Conservation (phyloP, 2,329 filamentous ascomycete species). For the Cryphonectria japonica region DNA sequence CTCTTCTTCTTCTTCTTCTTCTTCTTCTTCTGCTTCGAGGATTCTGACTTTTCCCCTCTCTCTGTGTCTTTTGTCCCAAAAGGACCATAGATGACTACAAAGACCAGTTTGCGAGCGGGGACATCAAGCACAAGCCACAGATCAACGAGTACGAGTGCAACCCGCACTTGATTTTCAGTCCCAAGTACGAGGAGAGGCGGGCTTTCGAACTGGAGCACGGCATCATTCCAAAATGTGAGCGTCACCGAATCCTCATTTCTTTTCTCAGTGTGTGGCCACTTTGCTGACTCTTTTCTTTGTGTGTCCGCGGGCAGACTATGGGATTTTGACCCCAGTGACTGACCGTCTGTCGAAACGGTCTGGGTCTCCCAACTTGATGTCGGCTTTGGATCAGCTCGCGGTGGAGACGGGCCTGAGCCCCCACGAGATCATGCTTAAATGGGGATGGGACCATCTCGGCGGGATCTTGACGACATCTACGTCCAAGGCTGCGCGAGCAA, state of each 20-base stretch:
- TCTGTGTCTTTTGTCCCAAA: neutral
- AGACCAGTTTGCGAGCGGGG: slow-evolving; percentile 6
- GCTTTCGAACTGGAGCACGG: slow-evolving; percentile 13
- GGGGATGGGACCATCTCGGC: slow-evolving; percentile 9
- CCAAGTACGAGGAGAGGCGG: neutral
- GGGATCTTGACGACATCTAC: slow-evolving; percentile 11
- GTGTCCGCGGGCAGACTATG: neutral
- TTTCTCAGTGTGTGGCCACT: neutral
- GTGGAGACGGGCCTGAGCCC: slow-evolving; percentile 5
- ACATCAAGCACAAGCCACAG: slow-evolving; percentile 12
- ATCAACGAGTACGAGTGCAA: slow-evolving; percentile 17
- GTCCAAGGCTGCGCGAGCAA: slow-evolving; percentile 2
- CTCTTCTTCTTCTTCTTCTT: no score
- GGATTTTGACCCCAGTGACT: slow-evolving; percentile 11
- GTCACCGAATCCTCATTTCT: neutral
- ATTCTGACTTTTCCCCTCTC: neutral
- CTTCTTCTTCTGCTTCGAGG: neutral
- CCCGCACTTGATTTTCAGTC: slow-evolving; percentile 7
- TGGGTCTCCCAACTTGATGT: neutral
- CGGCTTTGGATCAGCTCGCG: neutral
- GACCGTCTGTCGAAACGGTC: slow-evolving; percentile 11
- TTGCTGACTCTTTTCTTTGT: neutral
- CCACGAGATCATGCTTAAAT: slow-evolving; percentile 9
- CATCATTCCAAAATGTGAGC: slow-evolving; percentile 14
- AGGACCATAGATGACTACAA: slow-evolving; percentile 16